Percentiles rank a stretch among this genome's conserved stretches.
Evolutionary conservation across 495 filamentous ascomycete genomes (phyloP).

Genomic region (Daldinia loculata): DNA sequence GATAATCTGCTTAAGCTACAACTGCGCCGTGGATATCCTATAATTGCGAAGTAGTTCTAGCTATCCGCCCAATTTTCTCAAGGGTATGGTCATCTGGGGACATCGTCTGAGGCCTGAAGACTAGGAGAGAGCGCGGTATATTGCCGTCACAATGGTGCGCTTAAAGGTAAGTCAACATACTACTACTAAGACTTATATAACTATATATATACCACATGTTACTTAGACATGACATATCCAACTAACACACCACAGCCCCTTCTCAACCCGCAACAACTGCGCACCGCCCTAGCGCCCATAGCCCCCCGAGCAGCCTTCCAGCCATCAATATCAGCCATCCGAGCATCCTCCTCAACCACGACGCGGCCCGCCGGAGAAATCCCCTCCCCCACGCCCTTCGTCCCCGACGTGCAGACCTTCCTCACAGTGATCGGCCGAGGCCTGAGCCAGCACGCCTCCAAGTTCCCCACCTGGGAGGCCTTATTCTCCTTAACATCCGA

Average conservation of each 20-base stretch:
- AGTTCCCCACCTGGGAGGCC: constrained; percentile 88
- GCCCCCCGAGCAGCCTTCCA: constrained; percentile 30
- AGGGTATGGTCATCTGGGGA: neutral
- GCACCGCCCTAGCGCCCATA: constrained; percentile 17
- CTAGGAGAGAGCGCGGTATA: neutral
- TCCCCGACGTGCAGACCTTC: constrained; percentile 88
- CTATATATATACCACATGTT: neutral
- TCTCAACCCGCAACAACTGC: constrained; percentile 39
- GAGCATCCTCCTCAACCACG: constrained; percentile 46
- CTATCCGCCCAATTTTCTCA: neutral
- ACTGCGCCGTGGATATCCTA: neutral
- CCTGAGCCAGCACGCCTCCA: constrained; percentile 77
- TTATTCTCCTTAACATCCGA: constrained; percentile 80
- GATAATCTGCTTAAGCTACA: neutral
- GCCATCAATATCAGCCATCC: constrained; percentile 35
- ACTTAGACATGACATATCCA: no score
- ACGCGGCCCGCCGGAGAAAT: constrained; percentile 61
- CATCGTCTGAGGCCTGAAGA: neutral
- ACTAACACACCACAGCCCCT: constrained; percentile 27
- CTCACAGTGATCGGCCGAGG: constrained; percentile 90
- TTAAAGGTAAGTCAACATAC: constrained; percentile 37
- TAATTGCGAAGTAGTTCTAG: neutral
- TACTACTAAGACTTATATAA: neutral
- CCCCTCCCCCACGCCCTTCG: constrained; percentile 72
- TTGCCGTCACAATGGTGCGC: constrained; percentile 36